Base-by-base conservation (phyloP, 2,329 filamentous ascomycete genomes). In the Ceratocystis papillata region DNA sequence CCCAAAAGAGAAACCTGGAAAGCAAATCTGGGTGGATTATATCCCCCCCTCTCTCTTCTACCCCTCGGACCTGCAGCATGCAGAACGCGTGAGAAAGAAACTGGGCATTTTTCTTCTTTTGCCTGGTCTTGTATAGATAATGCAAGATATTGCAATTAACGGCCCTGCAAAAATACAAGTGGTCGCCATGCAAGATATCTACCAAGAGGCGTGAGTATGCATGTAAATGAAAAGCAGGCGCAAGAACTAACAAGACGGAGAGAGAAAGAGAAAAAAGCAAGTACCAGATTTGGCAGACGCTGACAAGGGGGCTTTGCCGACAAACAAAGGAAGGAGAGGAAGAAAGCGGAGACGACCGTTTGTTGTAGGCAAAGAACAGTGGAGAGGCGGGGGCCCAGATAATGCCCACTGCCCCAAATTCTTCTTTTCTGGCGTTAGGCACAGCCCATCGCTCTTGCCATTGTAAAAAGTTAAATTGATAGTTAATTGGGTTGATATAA, bases 331-430 rank as follows among this genome's bases (percentile, higher is more conserved):
- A 15, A 46, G n/a, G 48, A 41, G 15, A 50, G 15, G 25, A 33
- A 63, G 12, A 63, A 46, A 44, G 22, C 22, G 37, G 22, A 28
- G 61, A 63, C 61, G 61, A 55, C 50, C 50, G 53, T 33, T 41
- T 41, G 28, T 6, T 57, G 20, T 7, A 7, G 28, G 53, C 30
- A 41, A 41, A 41, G 10, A 41, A 41, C 37, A 41, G 37, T 41
- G 37, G 37, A 41, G 37, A 15, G 37, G 37, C 37, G 37, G 37
- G 59, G 59, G 59, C 33, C 59, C 33, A 62, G 59, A 22, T 25
- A 44, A 8, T 62, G 59, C 33, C 33, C n/a, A 41, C 33, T 41
- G 30, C 33, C 7, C 33, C 28, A 30, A 41, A 15, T 4, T 41
- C 37, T 15, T 41, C 10, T 41, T 4, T 41, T 5, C 33, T 41